phyloP scores from a whole-genome alignment of 495 filamentous ascomycete genomes.

The Penicillium cosmopolitanum region DNA sequence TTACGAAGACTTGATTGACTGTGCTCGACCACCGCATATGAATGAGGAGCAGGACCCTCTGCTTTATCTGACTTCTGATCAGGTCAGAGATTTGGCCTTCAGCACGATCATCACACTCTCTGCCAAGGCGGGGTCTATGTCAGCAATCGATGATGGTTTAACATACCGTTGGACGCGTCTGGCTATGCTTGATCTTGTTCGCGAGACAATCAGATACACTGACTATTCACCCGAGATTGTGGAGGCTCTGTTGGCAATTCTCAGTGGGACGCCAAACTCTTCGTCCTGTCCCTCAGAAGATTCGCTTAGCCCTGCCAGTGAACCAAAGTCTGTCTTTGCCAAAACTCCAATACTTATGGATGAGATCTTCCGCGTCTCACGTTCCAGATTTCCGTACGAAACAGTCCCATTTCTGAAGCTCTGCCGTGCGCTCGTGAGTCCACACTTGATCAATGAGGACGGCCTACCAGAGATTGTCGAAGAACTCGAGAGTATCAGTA shows the following conservation, averaged over 20 bases:
- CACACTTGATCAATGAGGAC: conserved; percentile 48
- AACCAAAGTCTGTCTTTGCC: conserved; percentile 57
- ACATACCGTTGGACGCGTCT: conserved; percentile 54
- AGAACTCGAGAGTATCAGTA: conserved; percentile 64
- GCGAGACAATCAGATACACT: conserved; percentile 55
- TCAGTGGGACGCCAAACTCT: conserved; percentile 43
- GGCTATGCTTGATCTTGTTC: conserved; percentile 67
- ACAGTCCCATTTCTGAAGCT: conserved; percentile 76
- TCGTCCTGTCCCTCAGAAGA: conserved; percentile 36
- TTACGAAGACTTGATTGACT: conserved; percentile 57
- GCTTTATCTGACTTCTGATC: conserved; percentile 51
- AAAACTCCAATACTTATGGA: conserved; percentile 58
- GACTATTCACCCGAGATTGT: conserved; percentile 72
- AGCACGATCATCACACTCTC: conserved; percentile 64
- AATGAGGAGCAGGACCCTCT: conserved; percentile 50
- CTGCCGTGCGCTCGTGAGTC: conserved; percentile 55
- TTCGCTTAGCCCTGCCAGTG: conserved; percentile 40
- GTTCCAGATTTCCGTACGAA: conserved; percentile 84
- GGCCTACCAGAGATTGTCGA: conserved; percentile 53
- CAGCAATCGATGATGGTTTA: conserved; percentile 44
- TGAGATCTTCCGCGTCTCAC: conserved; percentile 61
- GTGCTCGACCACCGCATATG: conserved; percentile 39
- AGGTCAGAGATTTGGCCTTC: conserved; percentile 61
- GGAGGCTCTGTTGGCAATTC: conserved; percentile 59
- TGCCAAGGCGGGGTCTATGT: conserved; percentile 36